A percentile compares a stretch with the other conserved stretches of the same genome.
These are phyloP conservation scores for Fonsecaea pedrosoi DNA, from an alignment of 2,329 filamentous ascomycete genomes.

Conservation along the genomic window DNA sequence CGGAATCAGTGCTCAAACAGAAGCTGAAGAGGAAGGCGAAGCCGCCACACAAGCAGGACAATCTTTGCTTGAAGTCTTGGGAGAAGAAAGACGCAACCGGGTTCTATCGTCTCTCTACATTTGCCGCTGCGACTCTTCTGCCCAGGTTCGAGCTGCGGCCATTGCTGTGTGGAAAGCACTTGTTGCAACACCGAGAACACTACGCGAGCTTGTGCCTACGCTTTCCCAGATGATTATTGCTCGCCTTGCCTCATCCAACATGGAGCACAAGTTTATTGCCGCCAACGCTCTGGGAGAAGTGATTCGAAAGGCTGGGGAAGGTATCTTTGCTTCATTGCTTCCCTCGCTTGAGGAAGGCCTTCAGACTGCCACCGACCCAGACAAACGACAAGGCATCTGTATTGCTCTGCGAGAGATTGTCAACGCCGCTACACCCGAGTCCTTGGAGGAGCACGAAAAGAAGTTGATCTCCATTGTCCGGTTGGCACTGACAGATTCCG, in stretches of 20 bases:
- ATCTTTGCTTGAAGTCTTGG: constrained; percentile 91
- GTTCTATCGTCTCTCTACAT: constrained; percentile 97
- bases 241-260: constrained; percentile 90
- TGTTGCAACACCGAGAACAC: constrained; percentile 86
- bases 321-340: constrained; percentile 83
- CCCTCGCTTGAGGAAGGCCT: constrained; percentile 93
- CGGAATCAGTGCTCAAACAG: constrained; percentile 81
- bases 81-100: constrained; percentile 95
- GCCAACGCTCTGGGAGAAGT: constrained; percentile 96
- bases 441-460: constrained; percentile 92
- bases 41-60: constrained; percentile 83
- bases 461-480: constrained; percentile 93
- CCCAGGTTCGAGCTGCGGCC: constrained; percentile 85
- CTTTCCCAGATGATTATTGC: constrained; percentile 94
- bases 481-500: constrained; percentile 86
- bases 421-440: constrained; percentile 82
- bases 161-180: constrained; percentile 96
- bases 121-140: constrained; percentile 95
- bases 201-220: constrained; percentile 94
- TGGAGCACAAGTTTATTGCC: constrained; percentile 98
- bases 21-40: constrained; percentile 79
- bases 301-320: constrained; percentile 94
- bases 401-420: constrained; percentile 95
- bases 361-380: constrained; percentile 83
- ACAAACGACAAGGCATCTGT: constrained; percentile 96